Evolutionary conservation across 1,284 basidiomycete genomes (phyloP).

Genomic region (Sporisorium reilianum): DNA sequence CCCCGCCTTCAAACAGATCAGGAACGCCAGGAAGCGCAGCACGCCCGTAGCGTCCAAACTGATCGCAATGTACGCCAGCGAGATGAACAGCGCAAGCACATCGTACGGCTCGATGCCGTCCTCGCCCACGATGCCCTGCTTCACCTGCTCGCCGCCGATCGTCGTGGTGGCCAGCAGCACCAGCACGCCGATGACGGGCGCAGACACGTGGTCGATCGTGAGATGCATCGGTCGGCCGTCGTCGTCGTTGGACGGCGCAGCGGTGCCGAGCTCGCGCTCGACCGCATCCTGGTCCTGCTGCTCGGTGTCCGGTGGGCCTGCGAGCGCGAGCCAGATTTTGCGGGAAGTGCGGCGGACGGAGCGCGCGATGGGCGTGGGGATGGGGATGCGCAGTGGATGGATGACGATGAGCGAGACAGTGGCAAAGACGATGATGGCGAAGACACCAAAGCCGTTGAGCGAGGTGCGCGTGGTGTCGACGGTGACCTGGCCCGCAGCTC

Average conservation of each 20-base stretch:
- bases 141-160: constrained; percentile 77
- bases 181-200: constrained; percentile 81
- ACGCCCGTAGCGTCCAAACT: constrained; percentile 91
- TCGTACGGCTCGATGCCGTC: constrained; percentile 89
- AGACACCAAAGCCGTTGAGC: constrained; percentile 66
- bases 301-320: constrained; percentile 23
- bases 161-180: constrained; percentile 82
- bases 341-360: constrained; percentile 5
- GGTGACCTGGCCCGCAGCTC: constrained; percentile 17
- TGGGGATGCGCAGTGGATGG: constrained; percentile 54
- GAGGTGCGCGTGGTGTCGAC: constrained; percentile 47
- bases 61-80: constrained; percentile 92
- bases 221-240: constrained; percentile 23
- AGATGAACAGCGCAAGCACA: constrained; percentile 91
- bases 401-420: constrained; percentile 65
- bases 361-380: constrained; percentile 40
- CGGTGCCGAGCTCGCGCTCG: constrained; percentile 15
- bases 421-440: constrained; percentile 66
- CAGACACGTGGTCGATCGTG: constrained; percentile 57
- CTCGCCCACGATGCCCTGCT: constrained; percentile 77
- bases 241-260: too few species aligned
- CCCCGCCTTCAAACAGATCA: constrained; percentile 54
- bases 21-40: constrained; percentile 80
- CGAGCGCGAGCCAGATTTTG: constrained; percentile 29
- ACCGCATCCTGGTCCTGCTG: constrained; percentile 34